Percentiles rank a stretch among this genome's conserved stretches.
phyloP scores from a whole-genome alignment of 1,139 yeast genomes.

The Sugiyamaella castrensis region DNA sequence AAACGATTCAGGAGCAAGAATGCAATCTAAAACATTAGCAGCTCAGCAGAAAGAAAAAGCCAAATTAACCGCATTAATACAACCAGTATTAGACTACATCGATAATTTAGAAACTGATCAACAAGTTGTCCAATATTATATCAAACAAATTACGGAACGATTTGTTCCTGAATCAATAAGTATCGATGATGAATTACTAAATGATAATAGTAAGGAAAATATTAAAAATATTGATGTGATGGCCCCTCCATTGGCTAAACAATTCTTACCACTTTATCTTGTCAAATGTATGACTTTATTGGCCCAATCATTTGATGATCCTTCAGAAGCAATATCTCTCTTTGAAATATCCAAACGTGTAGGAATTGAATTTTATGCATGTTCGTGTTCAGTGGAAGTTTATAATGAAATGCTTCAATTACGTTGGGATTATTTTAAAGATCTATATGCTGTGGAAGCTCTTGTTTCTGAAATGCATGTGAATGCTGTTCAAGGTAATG shows the following conservation, averaged over 20 bases:
- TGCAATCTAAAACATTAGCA: constrained; percentile 9
- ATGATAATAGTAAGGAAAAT: constrained; percentile 4
- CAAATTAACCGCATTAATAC: constrained; percentile 10
- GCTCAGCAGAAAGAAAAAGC: constrained; percentile 10
- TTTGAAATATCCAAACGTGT: constrained; percentile 40
- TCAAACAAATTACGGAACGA: constrained; percentile 21
- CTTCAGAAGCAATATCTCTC: constrained; percentile 41
- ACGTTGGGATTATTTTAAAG: constrained; percentile 43
- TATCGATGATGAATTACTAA: not conserved
- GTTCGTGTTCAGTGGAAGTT: constrained; percentile 42
- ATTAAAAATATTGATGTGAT: constrained; percentile 10
- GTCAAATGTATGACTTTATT: constrained; percentile 31
- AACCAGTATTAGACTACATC: constrained; percentile 30
- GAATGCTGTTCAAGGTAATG: constrained; percentile 43
- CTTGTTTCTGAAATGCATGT: constrained; percentile 43
- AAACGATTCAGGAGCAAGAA: constrained; percentile 2
- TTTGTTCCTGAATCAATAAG: constrained; percentile 8
- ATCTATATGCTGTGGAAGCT: constrained; percentile 38
- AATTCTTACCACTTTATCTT: constrained; percentile 22
- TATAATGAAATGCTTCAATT: constrained; percentile 41
- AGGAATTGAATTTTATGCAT: constrained; percentile 39
- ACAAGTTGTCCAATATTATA: constrained; percentile 30
- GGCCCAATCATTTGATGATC: constrained; percentile 35
- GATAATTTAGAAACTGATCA: constrained; percentile 29
- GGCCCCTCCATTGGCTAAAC: constrained; percentile 21